Conservation (phyloP, 306 rosid species). For the Vachellia pachyceras region DNA sequence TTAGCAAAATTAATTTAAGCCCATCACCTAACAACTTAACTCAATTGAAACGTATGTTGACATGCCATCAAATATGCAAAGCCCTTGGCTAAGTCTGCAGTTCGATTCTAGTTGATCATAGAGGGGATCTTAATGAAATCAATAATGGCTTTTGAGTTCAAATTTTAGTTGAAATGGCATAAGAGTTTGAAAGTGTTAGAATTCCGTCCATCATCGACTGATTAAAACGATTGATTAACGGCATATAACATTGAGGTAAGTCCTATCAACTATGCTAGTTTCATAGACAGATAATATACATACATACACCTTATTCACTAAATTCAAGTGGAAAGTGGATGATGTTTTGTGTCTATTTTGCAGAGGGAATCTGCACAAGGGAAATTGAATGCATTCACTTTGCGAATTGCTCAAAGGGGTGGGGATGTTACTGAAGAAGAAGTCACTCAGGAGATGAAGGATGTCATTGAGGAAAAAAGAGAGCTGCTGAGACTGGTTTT, state of each 20-base stretch:
- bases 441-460: conserved; percentile 48
- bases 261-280: no score
- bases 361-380: conserved; percentile 88
- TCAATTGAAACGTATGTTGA: neutral
- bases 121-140: neutral
- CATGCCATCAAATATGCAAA: neutral
- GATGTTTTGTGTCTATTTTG: conserved; percentile 25
- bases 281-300: no score
- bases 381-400: conserved; percentile 64
- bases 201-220: no score
- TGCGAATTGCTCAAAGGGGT: conserved; percentile 48
- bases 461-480: conserved; percentile 44
- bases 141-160: neutral
- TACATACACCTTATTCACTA: no score
- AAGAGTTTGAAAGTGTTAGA: conserved; percentile 7
- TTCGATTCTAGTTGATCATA: neutral
- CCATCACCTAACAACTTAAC: neutral
- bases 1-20: neutral
- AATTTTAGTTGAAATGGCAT: neutral
- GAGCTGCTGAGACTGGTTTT: conserved; percentile 72
- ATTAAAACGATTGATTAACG: no score
- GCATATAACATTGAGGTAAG: no score
- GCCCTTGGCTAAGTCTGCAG: neutral
- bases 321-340: no score
- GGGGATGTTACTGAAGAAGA: conserved; percentile 53